Percentiles rank a stretch among this genome's conserved stretches.
These are phyloP conservation scores for Phanerodontia chrysosporium DNA, from an alignment of 768 basidiomycete species.

Conservation along the genomic window DNA sequence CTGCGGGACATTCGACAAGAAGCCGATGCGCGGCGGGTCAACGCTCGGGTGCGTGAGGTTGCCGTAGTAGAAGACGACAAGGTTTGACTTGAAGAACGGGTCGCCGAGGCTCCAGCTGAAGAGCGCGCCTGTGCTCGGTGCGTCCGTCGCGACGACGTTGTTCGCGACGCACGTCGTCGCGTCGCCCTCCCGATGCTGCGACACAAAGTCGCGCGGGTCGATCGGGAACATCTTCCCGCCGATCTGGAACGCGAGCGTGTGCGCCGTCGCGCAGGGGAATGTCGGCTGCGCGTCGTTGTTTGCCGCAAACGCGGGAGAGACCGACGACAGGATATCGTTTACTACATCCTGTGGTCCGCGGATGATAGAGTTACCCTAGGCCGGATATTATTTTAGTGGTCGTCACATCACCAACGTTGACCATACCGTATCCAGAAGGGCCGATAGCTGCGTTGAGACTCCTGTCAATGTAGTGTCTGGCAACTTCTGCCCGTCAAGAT, in stretches of 20 bases:
- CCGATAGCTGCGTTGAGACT: constrained; percentile 41
- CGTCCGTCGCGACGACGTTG: constrained; percentile 61
- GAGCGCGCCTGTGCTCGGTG: constrained; percentile 53
- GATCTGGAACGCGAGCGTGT: constrained; percentile 64
- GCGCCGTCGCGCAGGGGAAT: constrained; percentile 57
- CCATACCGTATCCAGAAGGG: constrained; percentile 68
- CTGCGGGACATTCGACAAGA: constrained; percentile 63
- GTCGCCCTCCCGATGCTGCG: constrained; percentile 34
- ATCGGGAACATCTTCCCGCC: constrained; percentile 69
- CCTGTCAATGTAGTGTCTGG: constrained; percentile 43
- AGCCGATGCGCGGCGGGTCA: constrained; percentile 67
- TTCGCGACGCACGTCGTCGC: constrained; percentile 42
- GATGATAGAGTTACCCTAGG: constrained; percentile 71
- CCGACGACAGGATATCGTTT: constrained; percentile 34
- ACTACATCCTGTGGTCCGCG: constrained; percentile 71
- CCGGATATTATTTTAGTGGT: background rate
- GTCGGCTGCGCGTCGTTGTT: constrained; percentile 21
- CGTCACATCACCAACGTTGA: background rate
- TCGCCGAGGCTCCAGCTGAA: constrained; percentile 78
- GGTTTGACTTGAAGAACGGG: constrained; percentile 73
- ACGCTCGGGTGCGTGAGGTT: constrained; percentile 64
- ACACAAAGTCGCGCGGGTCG: constrained; percentile 69
- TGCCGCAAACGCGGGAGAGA: constrained; percentile 32
- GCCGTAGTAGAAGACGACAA: constrained; percentile 75
- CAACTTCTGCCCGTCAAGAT: constrained; percentile 59